These are phyloP conservation scores for Carex arenaria DNA, from an alignment of 202 grass and related monocot genomes.

Conservation along the genomic window DNA sequence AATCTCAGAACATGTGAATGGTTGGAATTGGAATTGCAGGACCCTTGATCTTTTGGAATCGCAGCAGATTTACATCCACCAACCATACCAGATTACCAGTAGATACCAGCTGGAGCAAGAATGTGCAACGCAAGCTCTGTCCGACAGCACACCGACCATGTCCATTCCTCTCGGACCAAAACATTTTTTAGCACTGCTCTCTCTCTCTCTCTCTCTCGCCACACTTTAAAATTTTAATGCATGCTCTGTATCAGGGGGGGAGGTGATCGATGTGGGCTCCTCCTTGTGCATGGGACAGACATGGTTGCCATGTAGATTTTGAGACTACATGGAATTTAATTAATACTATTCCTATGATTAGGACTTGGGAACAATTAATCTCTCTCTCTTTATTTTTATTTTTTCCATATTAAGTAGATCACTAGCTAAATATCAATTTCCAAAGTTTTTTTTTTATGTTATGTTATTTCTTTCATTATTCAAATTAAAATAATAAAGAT, in stretches of 20 bases:
- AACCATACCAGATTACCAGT: too few species aligned
- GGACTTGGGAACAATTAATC: not conserved
- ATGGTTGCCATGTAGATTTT: conserved; percentile 13
- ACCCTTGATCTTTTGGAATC: too few species aligned
- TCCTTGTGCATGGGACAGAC: not conserved
- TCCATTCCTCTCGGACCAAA: conserved; percentile 5
- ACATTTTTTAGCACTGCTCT: not conserved
- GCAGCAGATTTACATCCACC: too few species aligned
- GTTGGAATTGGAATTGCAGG: too few species aligned
- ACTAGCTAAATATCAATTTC: too few species aligned
- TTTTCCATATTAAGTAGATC: not conserved
- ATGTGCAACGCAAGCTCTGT: not conserved
- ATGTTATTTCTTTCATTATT: too few species aligned
- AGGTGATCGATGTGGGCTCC: conserved; percentile 4
- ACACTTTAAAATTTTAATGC: not conserved
- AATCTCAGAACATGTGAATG: too few species aligned
- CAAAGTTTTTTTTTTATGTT: too few species aligned
- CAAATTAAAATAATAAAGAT: too few species aligned
- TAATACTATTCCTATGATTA: too few species aligned
- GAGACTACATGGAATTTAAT: not conserved
- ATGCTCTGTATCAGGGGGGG: conserved; percentile 12
- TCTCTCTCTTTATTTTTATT: not conserved
- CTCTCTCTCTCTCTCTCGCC: not conserved
- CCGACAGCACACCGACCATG: conserved; percentile 18
- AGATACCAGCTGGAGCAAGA: conserved; percentile 9